Conservation (phyloP, 768 basidiomycete species). For the Kwoniella bestiolae region DNA sequence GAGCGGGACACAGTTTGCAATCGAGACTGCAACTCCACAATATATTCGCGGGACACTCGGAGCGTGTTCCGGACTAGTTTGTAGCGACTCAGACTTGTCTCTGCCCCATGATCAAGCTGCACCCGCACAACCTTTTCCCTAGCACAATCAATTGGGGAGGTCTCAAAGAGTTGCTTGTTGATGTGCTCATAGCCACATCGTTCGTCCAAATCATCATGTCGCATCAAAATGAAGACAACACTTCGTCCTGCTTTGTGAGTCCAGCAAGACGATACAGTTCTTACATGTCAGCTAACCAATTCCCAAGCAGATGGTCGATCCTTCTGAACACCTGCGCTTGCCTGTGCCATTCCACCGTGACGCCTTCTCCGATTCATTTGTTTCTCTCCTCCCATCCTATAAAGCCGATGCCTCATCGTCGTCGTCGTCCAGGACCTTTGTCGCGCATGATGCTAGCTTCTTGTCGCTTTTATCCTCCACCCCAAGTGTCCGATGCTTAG, state of each 20-base stretch:
- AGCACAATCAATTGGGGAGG: background rate
- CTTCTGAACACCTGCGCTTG: background rate
- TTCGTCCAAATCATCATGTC: background rate
- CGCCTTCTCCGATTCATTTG: constrained; percentile 1
- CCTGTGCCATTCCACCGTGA: background rate
- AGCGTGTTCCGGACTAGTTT: background rate
- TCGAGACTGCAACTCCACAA: background rate
- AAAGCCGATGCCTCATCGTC: background rate
- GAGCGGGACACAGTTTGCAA: background rate
- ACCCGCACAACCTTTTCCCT: background rate
- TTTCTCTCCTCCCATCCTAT: background rate
- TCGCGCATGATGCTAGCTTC: constrained; percentile 17
- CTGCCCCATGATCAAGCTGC: background rate
- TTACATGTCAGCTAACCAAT: background rate
- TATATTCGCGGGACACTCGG: background rate
- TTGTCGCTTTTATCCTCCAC: constrained; percentile 2
- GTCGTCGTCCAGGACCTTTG: constrained; percentile 5
- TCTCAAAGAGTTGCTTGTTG: background rate
- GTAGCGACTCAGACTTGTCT: background rate
- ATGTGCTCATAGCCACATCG: background rate
- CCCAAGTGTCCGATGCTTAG: constrained; percentile 11
- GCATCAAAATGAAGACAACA: background rate
- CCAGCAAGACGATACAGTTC: background rate
- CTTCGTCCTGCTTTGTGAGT: background rate
- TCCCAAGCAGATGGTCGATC: background rate